Evolutionary conservation across 345 rosid species (phyloP), one percentile per base, ranked within the genome.

Genomic region (Excoecaria agallocha): DNA sequence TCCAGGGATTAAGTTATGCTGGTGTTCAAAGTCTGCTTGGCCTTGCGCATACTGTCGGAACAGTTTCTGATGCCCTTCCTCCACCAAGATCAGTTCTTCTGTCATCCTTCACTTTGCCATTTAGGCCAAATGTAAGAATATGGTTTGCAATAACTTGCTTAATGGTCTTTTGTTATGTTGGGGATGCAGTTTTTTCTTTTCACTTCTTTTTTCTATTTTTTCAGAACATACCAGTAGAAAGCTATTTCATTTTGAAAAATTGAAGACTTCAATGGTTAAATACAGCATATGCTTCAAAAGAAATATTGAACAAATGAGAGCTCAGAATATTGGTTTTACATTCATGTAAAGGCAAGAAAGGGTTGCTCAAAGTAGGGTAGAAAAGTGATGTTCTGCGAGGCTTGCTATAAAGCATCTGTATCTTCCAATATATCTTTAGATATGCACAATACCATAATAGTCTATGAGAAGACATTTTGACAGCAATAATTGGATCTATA

Each of bases 21-120:
- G 97, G 93, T 6, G 58, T 93, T 69, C 92, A 67, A 79, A 81
- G 82, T 72, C 86, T 89, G 77, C 72, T 93, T 12, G 91, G 92
- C 73, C 83, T 89, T 15, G 84, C 83, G 46, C 85, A 85, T 73
- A 90, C 93, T 70, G 50, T 69, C 66, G 95, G 95, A 68, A 86
- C 98, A 58, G 82, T 89, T 82, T 56, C 76, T 8, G 77, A 83
- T 80, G 87, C 85, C 39, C 81, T 91, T 25, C 91, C 93, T 61
- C 95, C 92, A 70, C 88, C 84, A 71, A 88, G 82, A 85, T 89
- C 88, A 43, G 48, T 72, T 56, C 87, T 91, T 74, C 79, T 88
- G 25, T 83, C 91, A 59, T 89, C 98, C 56, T 89, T 91, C 74
- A 79, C 82, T 81, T 77, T 79, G 68, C 90, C 90, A 16, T 89